A percentile compares a stretch with the other conserved stretches of the same genome.
These are phyloP conservation scores for Pseudogymnoascus sp. DNA, from an alignment of 2,329 filamentous ascomycete species.

Conservation along the genomic window DNA sequence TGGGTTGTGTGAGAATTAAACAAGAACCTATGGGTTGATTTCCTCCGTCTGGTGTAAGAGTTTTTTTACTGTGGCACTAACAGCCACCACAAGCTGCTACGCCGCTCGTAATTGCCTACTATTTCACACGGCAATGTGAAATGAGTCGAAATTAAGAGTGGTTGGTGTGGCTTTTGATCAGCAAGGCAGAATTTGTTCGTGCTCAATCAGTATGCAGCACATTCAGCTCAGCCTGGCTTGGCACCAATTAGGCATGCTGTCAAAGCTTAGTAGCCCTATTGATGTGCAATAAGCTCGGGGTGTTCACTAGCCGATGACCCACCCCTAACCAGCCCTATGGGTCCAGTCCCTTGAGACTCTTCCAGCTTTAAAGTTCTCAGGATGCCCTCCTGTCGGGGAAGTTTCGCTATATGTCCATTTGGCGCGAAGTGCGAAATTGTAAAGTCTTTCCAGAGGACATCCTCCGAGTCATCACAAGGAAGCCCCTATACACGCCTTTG, in stretches of 20 bases:
- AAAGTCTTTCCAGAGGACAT: neutral
- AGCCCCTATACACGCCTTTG: neutral
- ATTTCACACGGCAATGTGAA: neutral
- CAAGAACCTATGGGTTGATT: too few species aligned
- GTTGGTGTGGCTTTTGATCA: neutral
- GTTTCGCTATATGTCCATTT: neutral
- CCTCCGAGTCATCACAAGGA: neutral
- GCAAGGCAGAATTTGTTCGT: neutral
- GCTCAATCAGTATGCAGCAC: neutral
- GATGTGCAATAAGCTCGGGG: neutral
- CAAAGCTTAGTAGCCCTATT: neutral
- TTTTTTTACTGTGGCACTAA: neutral
- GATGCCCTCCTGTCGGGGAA: neutral
- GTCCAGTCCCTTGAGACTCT: neutral
- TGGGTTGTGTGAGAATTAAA: too few species aligned
- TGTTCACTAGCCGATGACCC: slow-evolving; percentile 1
- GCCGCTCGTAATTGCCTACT: neutral
- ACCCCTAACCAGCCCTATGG: neutral
- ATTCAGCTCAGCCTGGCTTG: neutral
- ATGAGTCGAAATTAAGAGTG: neutral
- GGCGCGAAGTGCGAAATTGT: neutral
- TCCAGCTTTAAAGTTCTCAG: neutral
- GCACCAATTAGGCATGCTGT: neutral
- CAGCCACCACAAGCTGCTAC: neutral
- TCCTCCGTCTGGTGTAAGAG: too few species aligned